Evolutionary conservation across 78 protist genomes (phyloP).

Genomic region (Cyanophora paradoxa): DNA sequence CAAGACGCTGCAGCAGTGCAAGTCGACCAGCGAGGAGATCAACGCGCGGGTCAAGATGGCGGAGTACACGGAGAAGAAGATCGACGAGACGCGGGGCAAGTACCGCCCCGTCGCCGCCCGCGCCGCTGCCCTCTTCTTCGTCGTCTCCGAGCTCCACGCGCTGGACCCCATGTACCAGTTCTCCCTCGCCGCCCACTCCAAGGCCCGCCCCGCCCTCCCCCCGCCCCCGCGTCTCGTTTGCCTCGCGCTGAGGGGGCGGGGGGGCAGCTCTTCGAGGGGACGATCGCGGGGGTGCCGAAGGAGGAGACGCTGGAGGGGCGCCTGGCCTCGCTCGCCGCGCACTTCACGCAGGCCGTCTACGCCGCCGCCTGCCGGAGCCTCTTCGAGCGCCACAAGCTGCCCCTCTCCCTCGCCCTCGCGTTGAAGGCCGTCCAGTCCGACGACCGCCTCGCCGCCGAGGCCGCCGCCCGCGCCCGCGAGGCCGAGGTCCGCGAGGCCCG

Average conservation of each 20-base stretch:
- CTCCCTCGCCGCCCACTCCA: too few species aligned
- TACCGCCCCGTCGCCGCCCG: slow-evolving; percentile 55
- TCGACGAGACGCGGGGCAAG: slow-evolving; percentile 42
- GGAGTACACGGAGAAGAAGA: slow-evolving; percentile 32
- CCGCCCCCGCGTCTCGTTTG: too few species aligned
- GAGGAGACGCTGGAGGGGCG: slow-evolving; percentile 1
- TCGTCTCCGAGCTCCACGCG: neutral
- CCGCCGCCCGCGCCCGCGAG: neutral
- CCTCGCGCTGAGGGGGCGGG: too few species aligned
- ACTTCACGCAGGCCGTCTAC: slow-evolving; percentile 37
- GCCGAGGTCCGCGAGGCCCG: slow-evolving; percentile 15
- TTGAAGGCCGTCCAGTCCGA: neutral
- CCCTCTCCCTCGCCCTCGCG: slow-evolving; percentile 26
- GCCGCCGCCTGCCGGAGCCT: slow-evolving; percentile 51
- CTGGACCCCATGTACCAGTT: slow-evolving; percentile 63
- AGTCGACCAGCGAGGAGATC: slow-evolving; percentile 37
- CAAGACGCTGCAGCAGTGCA: slow-evolving; percentile 48
- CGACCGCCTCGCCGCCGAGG: neutral
- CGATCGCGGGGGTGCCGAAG: slow-evolving; percentile 7
- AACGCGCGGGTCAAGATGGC: slow-evolving; percentile 49
- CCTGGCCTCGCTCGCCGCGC: neutral
- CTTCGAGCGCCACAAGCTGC: slow-evolving; percentile 38
- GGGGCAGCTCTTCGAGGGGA: slow-evolving; percentile 36
- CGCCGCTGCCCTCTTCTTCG: slow-evolving; percentile 38
- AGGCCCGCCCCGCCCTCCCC: too few species aligned